These are phyloP conservation scores for Helicostylum pulchrum DNA, from an alignment of 192 early-diverging fungal genomes.

Conservation along the genomic window DNA sequence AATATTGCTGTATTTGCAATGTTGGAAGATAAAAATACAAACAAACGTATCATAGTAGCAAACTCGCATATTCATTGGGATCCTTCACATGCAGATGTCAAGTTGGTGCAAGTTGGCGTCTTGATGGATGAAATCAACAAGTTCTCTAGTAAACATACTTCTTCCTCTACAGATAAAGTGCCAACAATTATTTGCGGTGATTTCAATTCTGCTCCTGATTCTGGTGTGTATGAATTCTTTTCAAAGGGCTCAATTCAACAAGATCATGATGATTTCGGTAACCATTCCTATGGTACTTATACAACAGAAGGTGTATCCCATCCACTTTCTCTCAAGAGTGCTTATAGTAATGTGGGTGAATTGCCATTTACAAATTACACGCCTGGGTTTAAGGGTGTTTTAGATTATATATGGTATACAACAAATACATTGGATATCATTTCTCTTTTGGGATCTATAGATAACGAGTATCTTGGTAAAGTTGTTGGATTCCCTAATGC, in stretches of 20 bases:
- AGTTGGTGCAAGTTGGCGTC: constrained; percentile 93
- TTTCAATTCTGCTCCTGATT: constrained; percentile 87
- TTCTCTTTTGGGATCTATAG: constrained; percentile 78
- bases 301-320: constrained; percentile 82
- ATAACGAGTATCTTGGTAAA: constrained; percentile 72
- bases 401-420: constrained; percentile 95
- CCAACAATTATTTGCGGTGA: constrained; percentile 88
- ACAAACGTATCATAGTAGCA: constrained; percentile 68
- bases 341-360: constrained; percentile 71
- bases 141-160: constrained; percentile 48
- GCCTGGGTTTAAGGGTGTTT: constrained; percentile 79
- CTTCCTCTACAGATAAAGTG: constrained; percentile 39
- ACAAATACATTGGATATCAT: constrained; percentile 70
- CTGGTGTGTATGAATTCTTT: constrained; percentile 91
- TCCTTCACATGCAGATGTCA: constrained; percentile 86
- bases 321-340: constrained; percentile 75
- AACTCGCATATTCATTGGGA: constrained; percentile 97
- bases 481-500: constrained; percentile 92
- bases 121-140: constrained; percentile 85
- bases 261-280: constrained; percentile 82
- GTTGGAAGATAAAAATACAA: constrained; percentile 79
- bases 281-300: constrained; percentile 81
- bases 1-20: constrained; percentile 85
- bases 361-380: constrained; percentile 92
- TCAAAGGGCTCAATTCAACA: constrained; percentile 70